Evolutionary conservation across 345 rosid genomes (phyloP), one percentile per base, ranked within the genome.

Genomic region (Aquilaria sinensis): DNA sequence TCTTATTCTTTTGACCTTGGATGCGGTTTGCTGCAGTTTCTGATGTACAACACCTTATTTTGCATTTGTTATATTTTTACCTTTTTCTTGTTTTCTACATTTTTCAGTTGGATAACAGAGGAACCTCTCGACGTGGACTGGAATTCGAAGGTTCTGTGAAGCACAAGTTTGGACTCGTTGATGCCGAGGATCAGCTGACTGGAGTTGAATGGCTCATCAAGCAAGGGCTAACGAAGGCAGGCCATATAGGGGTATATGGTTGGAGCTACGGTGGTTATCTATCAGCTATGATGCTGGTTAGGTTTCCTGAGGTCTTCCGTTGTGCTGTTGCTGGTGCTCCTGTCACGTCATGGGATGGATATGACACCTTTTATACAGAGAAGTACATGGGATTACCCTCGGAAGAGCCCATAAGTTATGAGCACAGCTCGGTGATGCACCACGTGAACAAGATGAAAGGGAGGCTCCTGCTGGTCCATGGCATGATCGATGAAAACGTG

Each of bases 221-320:
- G 57, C 80, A 82, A 74, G 97, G 97, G 61, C 71, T 93, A 31
- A 84, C 99, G 52, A 67, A 81, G 72, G 70, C 68, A 0, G 88
- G 84, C 56, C 86, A 85, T 64, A 83, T 93, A 4, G 97, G 99
- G 15, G 51, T 90, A 48, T 86, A 81, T 4, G 92, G 96, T 23
- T 89, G 95, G 98, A 93, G 99, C 79, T 93, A 90, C 33, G 97
- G 97, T 16, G 97, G 96, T n/a, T 90, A 90, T 64, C 90, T 93
- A 70, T 88, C 99, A 31, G 92, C 97, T 34, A 77, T 81, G 81
- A 72, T 77, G 47, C 60, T 93, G 60, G 78, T 82, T 11, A 74
- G 80, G 60, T 85, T 79, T 71, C 96, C 95, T 34, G 83, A 88
- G 49, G 74, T 86, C 32, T 93, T 90, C 67, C 34, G 54, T 9